Evolutionary conservation across 495 filamentous ascomycete genomes (phyloP).

Genomic region (Podospora sp.): DNA sequence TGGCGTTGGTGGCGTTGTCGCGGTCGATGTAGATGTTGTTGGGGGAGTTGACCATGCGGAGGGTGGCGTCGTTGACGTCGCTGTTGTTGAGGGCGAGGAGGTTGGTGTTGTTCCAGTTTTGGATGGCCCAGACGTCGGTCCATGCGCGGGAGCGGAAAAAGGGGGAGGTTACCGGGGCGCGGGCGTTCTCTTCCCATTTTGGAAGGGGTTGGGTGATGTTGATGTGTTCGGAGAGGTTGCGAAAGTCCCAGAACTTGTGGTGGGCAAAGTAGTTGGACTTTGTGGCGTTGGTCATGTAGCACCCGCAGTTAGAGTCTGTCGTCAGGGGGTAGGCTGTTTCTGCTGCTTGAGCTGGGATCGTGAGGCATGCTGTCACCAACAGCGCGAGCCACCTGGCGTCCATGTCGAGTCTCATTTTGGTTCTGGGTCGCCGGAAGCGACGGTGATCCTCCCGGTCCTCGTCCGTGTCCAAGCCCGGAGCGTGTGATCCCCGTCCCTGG

Average conservation of each 20-base stretch:
- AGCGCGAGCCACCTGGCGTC: slow-evolving; percentile 15
- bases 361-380: slow-evolving; percentile 25
- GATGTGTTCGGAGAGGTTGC: slow-evolving; percentile 47
- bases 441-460: no score
- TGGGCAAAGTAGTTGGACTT: slow-evolving; percentile 60
- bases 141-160: slow-evolving; percentile 45
- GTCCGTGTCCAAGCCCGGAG: no score
- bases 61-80: slow-evolving; percentile 42
- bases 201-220: slow-evolving; percentile 27
- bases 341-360: slow-evolving; percentile 21
- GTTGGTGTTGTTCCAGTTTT: slow-evolving; percentile 57
- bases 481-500: no score
- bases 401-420: neutral
- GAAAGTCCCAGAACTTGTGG: slow-evolving; percentile 70
- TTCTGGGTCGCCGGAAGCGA: no score
- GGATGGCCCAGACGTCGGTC: slow-evolving; percentile 59
- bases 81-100: slow-evolving; percentile 30
- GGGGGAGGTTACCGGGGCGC: slow-evolving; percentile 37
- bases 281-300: slow-evolving; percentile 51
- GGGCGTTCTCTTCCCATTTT: slow-evolving; percentile 32
- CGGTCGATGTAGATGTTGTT: slow-evolving; percentile 65
- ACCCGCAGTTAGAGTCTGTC: slow-evolving; percentile 50
- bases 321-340: slow-evolving; percentile 39
- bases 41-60: slow-evolving; percentile 62
- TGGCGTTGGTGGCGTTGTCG: slow-evolving; percentile 39